Base-by-base conservation (phyloP, 352 stramenopile species). In the Halophytophthora batemanensis region DNA sequence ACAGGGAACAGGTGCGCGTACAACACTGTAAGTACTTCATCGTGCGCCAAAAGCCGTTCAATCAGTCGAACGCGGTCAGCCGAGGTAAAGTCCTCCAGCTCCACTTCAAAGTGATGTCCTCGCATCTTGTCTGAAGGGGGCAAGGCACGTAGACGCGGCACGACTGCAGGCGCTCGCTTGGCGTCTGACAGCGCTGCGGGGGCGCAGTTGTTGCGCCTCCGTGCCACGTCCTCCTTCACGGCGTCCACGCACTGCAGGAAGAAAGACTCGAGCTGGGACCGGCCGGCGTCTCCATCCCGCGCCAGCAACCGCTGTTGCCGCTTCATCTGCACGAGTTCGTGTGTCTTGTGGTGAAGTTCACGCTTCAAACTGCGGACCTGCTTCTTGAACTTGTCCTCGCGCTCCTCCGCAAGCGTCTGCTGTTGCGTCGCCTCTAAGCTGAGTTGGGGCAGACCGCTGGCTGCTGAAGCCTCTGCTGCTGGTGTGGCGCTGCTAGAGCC, bases 221-320 rank as follows among this genome's bases (percentile, higher is more conserved):
- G 61, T 45, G 61, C 44, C 6, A 89, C 79, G 47, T 91, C 82
- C 3, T 86, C 71, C 56, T 94, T 95, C 28, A 95, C 77, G 0
- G 81, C 78, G 10, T 93, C 74, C n/a, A 96, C 59, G 55, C 82
- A 93, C 49, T 87, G 67, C 40, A 91, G 56, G 41, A 95, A 94
- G 33, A 94, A 86, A 17, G 69, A 70, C 48, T 93, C 78, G 18
- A 94, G 57, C 14, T 74, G 67, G 5, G 77, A 78, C 5, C 69
- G 65, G 11, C 66, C 66, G 8, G 59, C 60, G 15, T 64, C 50
- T 6, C 67, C 73, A 18, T 66, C 63, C 12, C 53, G 56, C 8
- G 39, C 46, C 3, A 76, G 18, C 6, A 69, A n/a, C 8, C 66
- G 56, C 18, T 86, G 80, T 18, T 79, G 64, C 19, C 56, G 59